Evolutionary conservation across 495 filamentous ascomycete genomes (phyloP), one percentile per base, ranked within the genome.

Genomic region (Articulospora tetracladia): DNA sequence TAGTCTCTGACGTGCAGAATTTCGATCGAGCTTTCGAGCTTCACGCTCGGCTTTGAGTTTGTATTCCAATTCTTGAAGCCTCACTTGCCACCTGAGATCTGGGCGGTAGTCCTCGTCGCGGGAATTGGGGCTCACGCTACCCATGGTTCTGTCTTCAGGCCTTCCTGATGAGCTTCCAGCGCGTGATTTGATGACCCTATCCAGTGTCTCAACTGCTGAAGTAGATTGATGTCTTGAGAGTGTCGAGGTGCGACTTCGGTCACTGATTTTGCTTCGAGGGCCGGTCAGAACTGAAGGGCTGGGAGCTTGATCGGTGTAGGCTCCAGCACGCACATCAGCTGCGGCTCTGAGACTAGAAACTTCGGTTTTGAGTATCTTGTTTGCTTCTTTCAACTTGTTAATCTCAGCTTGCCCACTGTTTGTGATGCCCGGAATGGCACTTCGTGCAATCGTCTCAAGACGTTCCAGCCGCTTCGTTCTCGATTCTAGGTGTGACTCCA

Each of bases 11-110:
- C 89, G 78, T 34, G 94, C 94, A 39, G 89, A 91, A 26, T 77
- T 86, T 22, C 93, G 84, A 74, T 98, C 94, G 47, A 94, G 71
- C 25, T 93, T 69, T 36, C 95, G 77, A n/a, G 84, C 93, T 70
- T 97, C 94, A 11, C 94, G 76, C 72, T 98, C 94, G 20, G 86
- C 85, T 67, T 97, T 96, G 26, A 98, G 78, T 63, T 93, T 83
- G 67, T 86, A 83, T 78, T 98, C 95, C 44, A 98, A 72, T 64
- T 97, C 92, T 53, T 88, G 82, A 19, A 98, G 74, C 20, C 95
- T 77, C 48, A 95, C 81, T 65, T 92, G 85, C 91, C 90, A 98
- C 30, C 83, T 77, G 66, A 87, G 84, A 58, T 94, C 87, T 55
- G 81, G 81, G 1, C 36, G 24, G 19, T 66, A 60, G 12, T 57